phyloP scores from a whole-genome alignment of 1,139 yeast genomes.

The Insectozyma bohioensis region DNA sequence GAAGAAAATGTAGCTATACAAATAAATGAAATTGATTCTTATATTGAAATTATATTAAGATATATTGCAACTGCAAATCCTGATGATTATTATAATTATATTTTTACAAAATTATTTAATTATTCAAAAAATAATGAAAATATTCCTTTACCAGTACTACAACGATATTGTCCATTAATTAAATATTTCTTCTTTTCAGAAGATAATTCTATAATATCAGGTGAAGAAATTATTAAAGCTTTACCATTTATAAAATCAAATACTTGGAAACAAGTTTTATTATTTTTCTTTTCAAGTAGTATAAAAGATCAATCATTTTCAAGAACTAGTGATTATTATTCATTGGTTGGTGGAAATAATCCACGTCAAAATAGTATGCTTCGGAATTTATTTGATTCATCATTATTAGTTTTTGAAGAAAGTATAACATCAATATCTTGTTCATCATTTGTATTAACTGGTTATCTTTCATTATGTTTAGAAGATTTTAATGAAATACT shows the following conservation, averaged over 20 bases:
- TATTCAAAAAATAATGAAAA: constrained; percentile 35
- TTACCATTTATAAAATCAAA: constrained; percentile 45
- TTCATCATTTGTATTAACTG: constrained; percentile 32
- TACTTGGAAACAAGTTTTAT: constrained; percentile 54
- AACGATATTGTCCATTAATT: constrained; percentile 49
- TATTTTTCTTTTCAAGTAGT: constrained; percentile 50
- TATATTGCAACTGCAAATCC: constrained; percentile 61
- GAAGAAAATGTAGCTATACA: constrained; percentile 9
- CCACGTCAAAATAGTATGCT: constrained; percentile 26
- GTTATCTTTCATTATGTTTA: constrained; percentile 36
- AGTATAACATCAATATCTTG: constrained; percentile 22
- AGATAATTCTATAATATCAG: constrained; percentile 33
- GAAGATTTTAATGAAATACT: constrained; percentile 37
- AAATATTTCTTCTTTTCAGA: constrained; percentile 49
- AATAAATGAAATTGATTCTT: constrained; percentile 38
- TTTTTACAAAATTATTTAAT: constrained; percentile 36
- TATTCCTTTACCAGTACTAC: constrained; percentile 42
- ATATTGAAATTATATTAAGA: constrained; percentile 45
- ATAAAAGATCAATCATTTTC: constrained; percentile 56
- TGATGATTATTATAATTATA: constrained; percentile 42
- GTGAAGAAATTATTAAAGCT: constrained; percentile 39
- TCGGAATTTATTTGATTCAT: constrained; percentile 35
- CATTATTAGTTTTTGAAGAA: constrained; percentile 34
- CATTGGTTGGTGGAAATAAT: constrained; percentile 25
- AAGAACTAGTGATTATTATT: constrained; percentile 51